Percentiles rank a stretch among this genome's conserved stretches.
These are phyloP conservation scores for Cylindrotheca fusiformis DNA, from an alignment of 108 stramenopile species.

Conservation along the genomic window DNA sequence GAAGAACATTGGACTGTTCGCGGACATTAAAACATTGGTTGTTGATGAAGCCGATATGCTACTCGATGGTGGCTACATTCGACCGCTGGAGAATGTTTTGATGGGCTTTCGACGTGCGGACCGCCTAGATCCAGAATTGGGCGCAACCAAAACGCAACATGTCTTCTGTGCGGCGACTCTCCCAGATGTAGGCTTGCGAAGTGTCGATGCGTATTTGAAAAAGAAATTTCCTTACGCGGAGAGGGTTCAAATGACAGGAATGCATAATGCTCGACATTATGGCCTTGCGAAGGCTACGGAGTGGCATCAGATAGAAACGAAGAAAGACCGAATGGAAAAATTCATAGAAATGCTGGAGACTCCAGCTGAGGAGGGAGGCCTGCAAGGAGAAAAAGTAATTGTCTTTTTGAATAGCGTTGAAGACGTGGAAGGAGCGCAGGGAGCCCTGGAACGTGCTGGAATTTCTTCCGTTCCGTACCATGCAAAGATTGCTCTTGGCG, in stretches of 20 bases:
- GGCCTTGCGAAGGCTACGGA: slow-evolving; percentile 65
- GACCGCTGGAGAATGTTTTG: slow-evolving; percentile 84
- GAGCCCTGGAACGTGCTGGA: slow-evolving; percentile 71
- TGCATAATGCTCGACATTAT: slow-evolving; percentile 89
- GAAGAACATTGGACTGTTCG: slow-evolving; percentile 85
- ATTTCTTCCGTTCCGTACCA: slow-evolving; percentile 81
- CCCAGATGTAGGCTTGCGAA: slow-evolving; percentile 88
- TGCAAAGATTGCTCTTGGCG: slow-evolving; percentile 70
- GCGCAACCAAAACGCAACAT: slow-evolving; percentile 59
- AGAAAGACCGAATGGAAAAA: slow-evolving; percentile 77
- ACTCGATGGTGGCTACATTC: slow-evolving; percentile 92
- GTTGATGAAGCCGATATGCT: slow-evolving; percentile 98
- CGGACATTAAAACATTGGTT: slow-evolving; percentile 80
- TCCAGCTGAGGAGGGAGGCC: slow-evolving; percentile 43
- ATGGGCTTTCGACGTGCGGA: slow-evolving; percentile 90
- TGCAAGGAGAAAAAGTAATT: slow-evolving; percentile 85
- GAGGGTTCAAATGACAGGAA: slow-evolving; percentile 59
- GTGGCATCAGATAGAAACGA: slow-evolving; percentile 69
- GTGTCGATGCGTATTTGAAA: slow-evolving; percentile 87
- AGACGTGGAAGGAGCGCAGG: slow-evolving; percentile 77
- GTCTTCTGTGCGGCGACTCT: slow-evolving; percentile 94
- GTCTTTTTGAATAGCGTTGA: slow-evolving; percentile 84
- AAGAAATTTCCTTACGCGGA: slow-evolving; percentile 81
- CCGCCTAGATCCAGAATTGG: slow-evolving; percentile 25
- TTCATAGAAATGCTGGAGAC: slow-evolving; percentile 63